These are phyloP conservation scores for Actinomortierella wolfii DNA, from an alignment of 371 early-diverging fungal species.

Conservation along the genomic window DNA sequence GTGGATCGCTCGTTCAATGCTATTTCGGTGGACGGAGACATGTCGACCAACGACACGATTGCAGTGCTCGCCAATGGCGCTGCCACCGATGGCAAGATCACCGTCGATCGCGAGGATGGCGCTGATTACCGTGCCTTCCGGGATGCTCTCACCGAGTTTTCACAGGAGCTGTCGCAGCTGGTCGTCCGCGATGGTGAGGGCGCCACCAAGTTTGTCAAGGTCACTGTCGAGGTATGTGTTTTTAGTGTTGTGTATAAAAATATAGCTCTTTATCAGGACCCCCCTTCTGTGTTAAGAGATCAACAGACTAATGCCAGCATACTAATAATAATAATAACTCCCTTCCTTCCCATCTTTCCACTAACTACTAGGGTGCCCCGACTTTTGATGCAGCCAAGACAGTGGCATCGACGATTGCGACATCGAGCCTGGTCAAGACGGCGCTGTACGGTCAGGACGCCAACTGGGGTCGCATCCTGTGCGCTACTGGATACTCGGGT, in stretches of 20 bases:
- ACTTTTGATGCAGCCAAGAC: conserved; percentile 79
- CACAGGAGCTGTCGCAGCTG: conserved; percentile 82
- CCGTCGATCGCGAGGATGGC: conserved; percentile 51
- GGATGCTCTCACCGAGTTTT: conserved; percentile 75
- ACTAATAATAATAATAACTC: too few species aligned
- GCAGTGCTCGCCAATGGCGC: conserved; percentile 89
- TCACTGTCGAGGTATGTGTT: conserved; percentile 78
- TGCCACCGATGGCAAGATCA: conserved; percentile 45
- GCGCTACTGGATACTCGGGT: conserved; percentile 81
- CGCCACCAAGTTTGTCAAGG: conserved; percentile 95
- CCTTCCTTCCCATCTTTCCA: background rate
- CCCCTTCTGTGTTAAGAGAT: too few species aligned
- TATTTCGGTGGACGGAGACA: conserved; percentile 94
- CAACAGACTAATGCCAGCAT: too few species aligned
- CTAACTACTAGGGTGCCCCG: conserved; percentile 60
- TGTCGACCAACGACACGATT: conserved; percentile 94
- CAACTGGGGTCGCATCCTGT: conserved; percentile 95
- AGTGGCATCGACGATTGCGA: conserved; percentile 87
- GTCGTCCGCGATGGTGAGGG: conserved; percentile 96
- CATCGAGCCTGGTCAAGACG: conserved; percentile 92
- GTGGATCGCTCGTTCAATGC: conserved; percentile 93
- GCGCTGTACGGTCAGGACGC: conserved; percentile 96
- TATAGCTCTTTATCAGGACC: background rate
- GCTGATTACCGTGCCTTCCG: conserved; percentile 71
- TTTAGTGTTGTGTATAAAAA: too few species aligned